phyloP scores from a whole-genome alignment of 139 green algal genomes.

The Haematococcus lacustris region DNA sequence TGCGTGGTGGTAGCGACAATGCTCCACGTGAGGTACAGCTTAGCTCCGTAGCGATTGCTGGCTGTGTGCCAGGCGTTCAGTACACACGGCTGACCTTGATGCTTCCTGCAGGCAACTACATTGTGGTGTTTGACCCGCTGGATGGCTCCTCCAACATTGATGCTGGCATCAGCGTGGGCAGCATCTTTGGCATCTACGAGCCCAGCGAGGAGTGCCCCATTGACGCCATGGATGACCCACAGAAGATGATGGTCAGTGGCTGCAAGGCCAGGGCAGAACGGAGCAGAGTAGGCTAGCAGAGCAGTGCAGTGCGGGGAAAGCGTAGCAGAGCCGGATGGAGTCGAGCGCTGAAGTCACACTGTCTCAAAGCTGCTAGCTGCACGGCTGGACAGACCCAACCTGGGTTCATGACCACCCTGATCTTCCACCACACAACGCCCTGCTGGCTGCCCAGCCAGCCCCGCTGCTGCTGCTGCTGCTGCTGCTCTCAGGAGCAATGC shows the following conservation, averaged over 20 bases:
- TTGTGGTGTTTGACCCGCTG: slow-evolving; percentile 96
- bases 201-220: slow-evolving; percentile 77
- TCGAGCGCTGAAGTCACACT: not conserved
- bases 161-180: slow-evolving; percentile 89
- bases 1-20: no score
- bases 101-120: slow-evolving; percentile 82
- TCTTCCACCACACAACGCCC: no score
- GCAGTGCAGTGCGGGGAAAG: not conserved
- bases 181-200: slow-evolving; percentile 95
- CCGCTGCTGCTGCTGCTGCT: not conserved
- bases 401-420: no score
- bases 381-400: no score
- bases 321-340: not conserved
- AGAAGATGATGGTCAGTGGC: slow-evolving; percentile 40
- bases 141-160: slow-evolving; percentile 98
- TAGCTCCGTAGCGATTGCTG: no score
- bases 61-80: no score
- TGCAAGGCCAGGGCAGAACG: not conserved
- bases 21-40: no score
- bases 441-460: no score
- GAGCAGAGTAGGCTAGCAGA: not conserved
- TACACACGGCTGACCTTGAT: no score
- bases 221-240: slow-evolving; percentile 67
- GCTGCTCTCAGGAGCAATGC: slow-evolving; percentile 61
- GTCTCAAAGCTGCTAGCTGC: not conserved